phyloP scores from a whole-genome alignment of 2,329 filamentous ascomycete species.

The Aureobasidium sp. region DNA sequence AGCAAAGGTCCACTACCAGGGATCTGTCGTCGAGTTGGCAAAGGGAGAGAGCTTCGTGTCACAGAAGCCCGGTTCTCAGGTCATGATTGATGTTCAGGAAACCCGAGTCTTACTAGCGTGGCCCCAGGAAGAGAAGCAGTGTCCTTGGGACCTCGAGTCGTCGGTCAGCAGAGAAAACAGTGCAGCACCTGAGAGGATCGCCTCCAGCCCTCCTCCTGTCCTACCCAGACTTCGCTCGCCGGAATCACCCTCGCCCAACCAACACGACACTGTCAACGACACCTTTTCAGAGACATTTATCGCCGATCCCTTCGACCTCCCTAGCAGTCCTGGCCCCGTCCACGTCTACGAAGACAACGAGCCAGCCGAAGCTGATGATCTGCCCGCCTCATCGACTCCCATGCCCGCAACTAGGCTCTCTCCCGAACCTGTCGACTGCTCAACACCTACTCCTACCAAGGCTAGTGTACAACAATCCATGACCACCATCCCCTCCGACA shows the following conservation, averaged over 20 bases:
- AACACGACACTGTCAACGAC: slow-evolving; percentile 30
- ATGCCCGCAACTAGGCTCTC: slow-evolving; percentile 3
- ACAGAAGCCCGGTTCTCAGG: slow-evolving; percentile 76
- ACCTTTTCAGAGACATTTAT: slow-evolving; percentile 31
- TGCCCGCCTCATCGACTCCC: slow-evolving; percentile 12
- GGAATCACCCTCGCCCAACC: slow-evolving; percentile 57
- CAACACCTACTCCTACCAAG: slow-evolving; percentile 1
- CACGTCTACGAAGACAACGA: slow-evolving; percentile 67
- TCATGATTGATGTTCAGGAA: slow-evolving; percentile 94
- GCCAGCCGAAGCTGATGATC: slow-evolving; percentile 40
- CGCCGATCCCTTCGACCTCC: slow-evolving; percentile 31
- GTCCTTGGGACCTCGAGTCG: slow-evolving; percentile 1
- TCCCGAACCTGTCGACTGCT: neutral
- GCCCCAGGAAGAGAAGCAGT: slow-evolving; percentile 44
- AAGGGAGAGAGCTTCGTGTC: slow-evolving; percentile 89
- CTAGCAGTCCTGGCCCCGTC: slow-evolving; percentile 42
- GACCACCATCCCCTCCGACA: slow-evolving; percentile 16
- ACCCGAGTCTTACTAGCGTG: slow-evolving; percentile 82
- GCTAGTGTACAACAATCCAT: neutral
- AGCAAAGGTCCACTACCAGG: slow-evolving; percentile 83
- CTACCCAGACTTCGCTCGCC: slow-evolving; percentile 62
- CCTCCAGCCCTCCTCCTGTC: slow-evolving; percentile 54
- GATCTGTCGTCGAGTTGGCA: slow-evolving; percentile 71
- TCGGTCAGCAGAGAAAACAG: slow-evolving; percentile 3
- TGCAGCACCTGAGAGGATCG: slow-evolving; percentile 28